A percentile compares a stretch with the other conserved stretches of the same genome.
These are phyloP conservation scores for Nothomitra cinnamomea DNA, from an alignment of 2,329 filamentous ascomycete species.

Conservation along the genomic window DNA sequence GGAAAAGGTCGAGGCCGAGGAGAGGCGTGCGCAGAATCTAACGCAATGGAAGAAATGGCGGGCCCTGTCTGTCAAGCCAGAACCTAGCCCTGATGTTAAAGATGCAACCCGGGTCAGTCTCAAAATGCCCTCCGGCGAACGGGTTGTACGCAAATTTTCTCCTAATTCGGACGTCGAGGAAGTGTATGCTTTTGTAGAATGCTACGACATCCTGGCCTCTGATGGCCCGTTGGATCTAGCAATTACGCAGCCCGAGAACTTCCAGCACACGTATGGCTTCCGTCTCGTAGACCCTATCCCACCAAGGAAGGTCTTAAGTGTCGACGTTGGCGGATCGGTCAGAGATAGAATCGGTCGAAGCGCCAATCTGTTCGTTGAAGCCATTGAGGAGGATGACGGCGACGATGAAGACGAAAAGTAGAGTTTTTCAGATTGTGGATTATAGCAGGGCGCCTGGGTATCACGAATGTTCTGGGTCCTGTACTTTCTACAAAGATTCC, in stretches of 20 bases:
- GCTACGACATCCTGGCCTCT: constrained; percentile 47
- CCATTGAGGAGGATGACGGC: constrained; percentile 36
- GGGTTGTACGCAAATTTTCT: constrained; percentile 61
- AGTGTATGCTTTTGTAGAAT: constrained; percentile 91
- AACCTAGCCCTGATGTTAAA: constrained; percentile 47
- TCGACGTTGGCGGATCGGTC: constrained; percentile 48
- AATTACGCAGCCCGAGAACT: constrained; percentile 41
- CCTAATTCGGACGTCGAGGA: constrained; percentile 62
- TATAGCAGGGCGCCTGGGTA: background rate
- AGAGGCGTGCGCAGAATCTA: constrained; percentile 34
- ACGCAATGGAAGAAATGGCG: constrained; percentile 72
- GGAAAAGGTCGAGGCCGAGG: constrained; percentile 44
- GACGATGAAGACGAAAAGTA: constrained; percentile 27
- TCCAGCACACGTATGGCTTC: constrained; percentile 73
- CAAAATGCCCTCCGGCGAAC: constrained; percentile 45
- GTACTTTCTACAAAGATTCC: background rate
- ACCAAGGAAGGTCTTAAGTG: constrained; percentile 52
- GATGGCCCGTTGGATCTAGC: constrained; percentile 19
- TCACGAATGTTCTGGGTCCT: background rate
- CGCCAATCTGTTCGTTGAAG: constrained; percentile 80
- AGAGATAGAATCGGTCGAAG: constrained; percentile 61
- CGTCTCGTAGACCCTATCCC: constrained; percentile 74
- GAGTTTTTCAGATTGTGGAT: background rate
- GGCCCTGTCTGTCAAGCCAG: constrained; percentile 44
- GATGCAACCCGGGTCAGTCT: constrained; percentile 56